phyloP scores from a whole-genome alignment of 495 filamentous ascomycete genomes.

The Penicillium waksmanii region DNA sequence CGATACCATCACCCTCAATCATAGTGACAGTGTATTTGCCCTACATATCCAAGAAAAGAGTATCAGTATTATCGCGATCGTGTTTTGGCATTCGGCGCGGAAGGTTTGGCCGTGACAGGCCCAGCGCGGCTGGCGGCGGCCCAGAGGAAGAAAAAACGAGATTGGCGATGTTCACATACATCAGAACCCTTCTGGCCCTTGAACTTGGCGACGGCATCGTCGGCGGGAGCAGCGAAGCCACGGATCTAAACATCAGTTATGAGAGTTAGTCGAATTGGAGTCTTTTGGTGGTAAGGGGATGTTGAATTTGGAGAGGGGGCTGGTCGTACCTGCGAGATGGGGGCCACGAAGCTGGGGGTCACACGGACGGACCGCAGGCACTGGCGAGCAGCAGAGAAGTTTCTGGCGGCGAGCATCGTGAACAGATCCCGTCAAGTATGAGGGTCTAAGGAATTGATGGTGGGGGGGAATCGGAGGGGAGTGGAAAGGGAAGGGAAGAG shows the following conservation, averaged over 20 bases:
- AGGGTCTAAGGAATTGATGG: conserved; percentile 16
- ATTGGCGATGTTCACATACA: conserved; percentile 54
- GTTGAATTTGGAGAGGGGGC: conserved; percentile 1
- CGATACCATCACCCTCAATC: conserved; percentile 98
- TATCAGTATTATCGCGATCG: conserved; percentile 20
- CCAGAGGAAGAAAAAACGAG: conserved; percentile 25
- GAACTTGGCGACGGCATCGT: conserved; percentile 89
- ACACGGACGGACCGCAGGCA: conserved; percentile 56
- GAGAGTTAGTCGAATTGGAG: conserved; percentile 34
- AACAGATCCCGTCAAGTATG: conserved; percentile 32
- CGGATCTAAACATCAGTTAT: conserved; percentile 36
- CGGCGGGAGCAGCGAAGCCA: conserved; percentile 54
- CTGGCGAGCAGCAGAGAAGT: conserved; percentile 59
- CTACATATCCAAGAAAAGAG: conserved; percentile 46
- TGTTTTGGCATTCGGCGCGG: conserved; percentile 1
- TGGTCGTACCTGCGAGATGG: conserved; percentile 55
- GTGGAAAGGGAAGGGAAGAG: conserved; percentile 33
- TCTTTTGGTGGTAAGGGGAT: conserved; percentile 2
- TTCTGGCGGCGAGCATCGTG: conserved; percentile 64
- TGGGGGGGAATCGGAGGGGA: conserved; percentile 29
- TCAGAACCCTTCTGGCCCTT: conserved; percentile 83
- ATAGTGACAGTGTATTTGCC: conserved; percentile 94
- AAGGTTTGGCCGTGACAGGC: conserved; percentile 7
- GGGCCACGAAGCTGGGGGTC: conserved; percentile 49
- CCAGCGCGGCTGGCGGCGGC: conserved; percentile 30